phyloP scores from a whole-genome alignment of 2,329 filamentous ascomycete species.

The Alternaria sp. region DNA sequence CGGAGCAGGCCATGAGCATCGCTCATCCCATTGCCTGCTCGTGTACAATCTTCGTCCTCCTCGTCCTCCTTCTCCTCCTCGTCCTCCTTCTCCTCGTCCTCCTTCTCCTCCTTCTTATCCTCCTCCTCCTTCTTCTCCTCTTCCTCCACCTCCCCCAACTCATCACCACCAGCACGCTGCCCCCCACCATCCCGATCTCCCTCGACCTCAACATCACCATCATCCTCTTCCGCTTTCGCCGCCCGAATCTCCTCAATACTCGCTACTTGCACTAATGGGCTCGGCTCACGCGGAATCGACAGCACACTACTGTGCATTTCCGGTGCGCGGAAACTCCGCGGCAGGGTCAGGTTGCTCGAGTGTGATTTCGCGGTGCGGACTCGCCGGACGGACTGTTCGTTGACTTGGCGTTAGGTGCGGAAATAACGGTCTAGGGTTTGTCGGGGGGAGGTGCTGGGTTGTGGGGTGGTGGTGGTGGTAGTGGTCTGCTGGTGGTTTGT shows the following conservation, averaged over 20 bases:
- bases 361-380: not conserved
- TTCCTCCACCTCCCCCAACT: too few species aligned
- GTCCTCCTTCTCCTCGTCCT: too few species aligned
- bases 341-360: constrained; percentile 7
- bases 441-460: not conserved
- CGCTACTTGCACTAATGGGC: not conserved
- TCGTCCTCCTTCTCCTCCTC: too few species aligned
- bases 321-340: constrained; percentile 6
- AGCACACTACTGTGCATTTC: not conserved
- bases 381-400: not conserved
- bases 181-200: not conserved
- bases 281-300: not conserved
- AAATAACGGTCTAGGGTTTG: not conserved
- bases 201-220: not conserved
- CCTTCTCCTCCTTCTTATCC: too few species aligned
- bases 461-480: not conserved
- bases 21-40: too few species aligned
- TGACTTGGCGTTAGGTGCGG: not conserved
- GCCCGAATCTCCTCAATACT: not conserved
- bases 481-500: not conserved
- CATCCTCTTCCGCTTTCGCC: not conserved
- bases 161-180: too few species aligned
- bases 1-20: too few species aligned
- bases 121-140: too few species aligned
- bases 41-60: too few species aligned